Evolutionary conservation across 768 basidiomycete species (phyloP), one percentile per base, ranked within the genome.

Genomic region (Collybia nuda): DNA sequence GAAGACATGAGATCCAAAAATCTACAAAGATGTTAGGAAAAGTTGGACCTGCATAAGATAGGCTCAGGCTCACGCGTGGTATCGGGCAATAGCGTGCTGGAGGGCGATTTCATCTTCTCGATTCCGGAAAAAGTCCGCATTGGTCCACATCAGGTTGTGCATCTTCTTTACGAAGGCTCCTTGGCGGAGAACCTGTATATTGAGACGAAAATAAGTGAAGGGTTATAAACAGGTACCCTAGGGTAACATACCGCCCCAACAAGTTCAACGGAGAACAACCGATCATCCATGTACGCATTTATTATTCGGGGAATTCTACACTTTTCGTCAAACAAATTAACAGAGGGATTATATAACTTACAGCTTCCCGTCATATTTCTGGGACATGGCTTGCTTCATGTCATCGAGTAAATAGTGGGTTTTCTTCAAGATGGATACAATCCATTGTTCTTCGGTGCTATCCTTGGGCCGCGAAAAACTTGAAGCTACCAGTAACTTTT

Each of bases 81-180:
- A 85, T 53, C 84, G 68, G 3, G 77, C 73, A 22, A 81, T 64
- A 0, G 75, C 72, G 52, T 81, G 77, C 7, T 75, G 68, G 8
- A 85, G 62, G 2, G 73, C 74, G 6, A 66, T 37, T 50, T 73
- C 72, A 26, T 76, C 67, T 29, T 66, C 61, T 6, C 52, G 52
- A 6, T 50, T 57, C 32, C 68, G 65, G 48, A 84, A 82, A 44
- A 65, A 73, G 4, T 61, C 64, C 0, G 73, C 65, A 35, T 65
- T 59, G 2, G 78, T 74, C 84, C 84, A 86, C 1, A 71, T 69
- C 3, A 84, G 59, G 29, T 73, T 66, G 8, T 32, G 39, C 53
- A 54, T 50, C 26, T 51, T 54, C 18, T 38, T 15, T 18, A 54
- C 47, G 28, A 58, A 58, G 2, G 50, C 28, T 21, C 52, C 50